These are phyloP conservation scores for Solanum acaule DNA, from an alignment of 257 asterid genomes.

Conservation along the genomic window DNA sequence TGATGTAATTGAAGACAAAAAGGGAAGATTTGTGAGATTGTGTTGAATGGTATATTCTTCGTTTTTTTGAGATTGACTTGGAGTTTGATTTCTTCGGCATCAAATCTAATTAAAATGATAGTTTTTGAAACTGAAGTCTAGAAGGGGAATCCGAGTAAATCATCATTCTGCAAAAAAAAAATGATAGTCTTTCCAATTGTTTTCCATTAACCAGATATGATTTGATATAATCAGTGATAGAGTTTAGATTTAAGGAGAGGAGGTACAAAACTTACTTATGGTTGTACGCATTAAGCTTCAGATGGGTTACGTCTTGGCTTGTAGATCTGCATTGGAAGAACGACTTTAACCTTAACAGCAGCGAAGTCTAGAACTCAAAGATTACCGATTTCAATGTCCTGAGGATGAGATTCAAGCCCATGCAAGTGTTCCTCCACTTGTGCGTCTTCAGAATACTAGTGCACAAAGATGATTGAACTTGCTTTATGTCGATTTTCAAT, in stretches of 20 bases:
- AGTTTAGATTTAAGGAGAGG: not conserved
- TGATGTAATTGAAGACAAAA: not conserved
- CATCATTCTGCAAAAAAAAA: no score
- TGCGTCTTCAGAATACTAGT: not conserved
- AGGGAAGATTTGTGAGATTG: not conserved
- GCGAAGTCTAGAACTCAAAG: not conserved
- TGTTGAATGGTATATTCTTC: not conserved
- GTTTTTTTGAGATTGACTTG: not conserved
- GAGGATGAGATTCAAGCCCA: not conserved
- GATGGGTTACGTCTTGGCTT: not conserved
- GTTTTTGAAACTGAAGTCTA: not conserved
- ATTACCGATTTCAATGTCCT: not conserved
- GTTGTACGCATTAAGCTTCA: not conserved
- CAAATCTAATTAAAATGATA: not conserved
- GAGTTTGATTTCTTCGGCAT: not conserved
- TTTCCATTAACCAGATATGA: not conserved
- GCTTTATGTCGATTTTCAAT: not conserved
- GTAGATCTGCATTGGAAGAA: not conserved
- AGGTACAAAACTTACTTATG: not conserved
- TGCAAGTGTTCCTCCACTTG: not conserved
- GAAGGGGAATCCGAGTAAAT: not conserved
- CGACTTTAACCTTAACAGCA: not conserved
- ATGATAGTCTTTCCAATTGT: not conserved
- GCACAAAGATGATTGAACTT: not conserved
- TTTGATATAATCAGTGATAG: not conserved